These are phyloP conservation scores for Beta lomatogona DNA, from an alignment of 179 eudicot genomes.

Conservation along the genomic window DNA sequence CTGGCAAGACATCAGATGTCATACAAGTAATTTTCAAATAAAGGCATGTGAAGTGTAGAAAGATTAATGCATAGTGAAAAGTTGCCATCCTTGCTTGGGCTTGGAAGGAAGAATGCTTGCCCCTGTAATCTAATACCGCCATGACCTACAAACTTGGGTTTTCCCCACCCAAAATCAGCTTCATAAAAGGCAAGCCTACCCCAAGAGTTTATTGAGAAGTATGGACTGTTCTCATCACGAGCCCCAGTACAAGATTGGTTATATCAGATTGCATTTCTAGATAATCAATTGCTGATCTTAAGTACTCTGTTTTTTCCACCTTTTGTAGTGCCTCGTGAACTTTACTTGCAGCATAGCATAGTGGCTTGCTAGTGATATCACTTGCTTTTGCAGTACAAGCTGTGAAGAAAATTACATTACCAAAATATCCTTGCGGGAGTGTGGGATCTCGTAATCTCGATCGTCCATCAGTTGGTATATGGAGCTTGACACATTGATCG, in stretches of 20 bases:
- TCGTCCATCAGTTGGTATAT: slow-evolving; percentile 51
- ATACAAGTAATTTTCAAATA: slow-evolving; percentile 42
- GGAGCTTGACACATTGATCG: slow-evolving; percentile 46
- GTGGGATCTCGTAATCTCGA: slow-evolving; percentile 31
- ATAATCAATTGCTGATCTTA: slow-evolving; percentile 53
- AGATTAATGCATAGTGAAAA: slow-evolving; percentile 35
- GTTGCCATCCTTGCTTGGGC: slow-evolving; percentile 36
- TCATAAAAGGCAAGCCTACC: slow-evolving; percentile 40
- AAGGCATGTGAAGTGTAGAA: slow-evolving; percentile 39
- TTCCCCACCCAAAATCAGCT: slow-evolving; percentile 62
- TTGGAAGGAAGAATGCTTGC: slow-evolving; percentile 34
- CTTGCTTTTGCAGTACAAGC: slow-evolving; percentile 39
- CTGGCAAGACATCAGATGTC: background rate
- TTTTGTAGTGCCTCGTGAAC: slow-evolving; percentile 33
- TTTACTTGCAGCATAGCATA: slow-evolving; percentile 32
- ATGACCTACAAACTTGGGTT: slow-evolving; percentile 47
- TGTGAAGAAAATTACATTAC: slow-evolving; percentile 44
- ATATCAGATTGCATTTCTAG: slow-evolving; percentile 42
- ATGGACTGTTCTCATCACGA: slow-evolving; percentile 34
- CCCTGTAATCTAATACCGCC: slow-evolving; percentile 47
- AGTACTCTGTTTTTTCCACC: slow-evolving; percentile 39
- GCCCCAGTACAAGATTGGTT: slow-evolving; percentile 31
- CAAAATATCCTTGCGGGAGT: slow-evolving; percentile 43
- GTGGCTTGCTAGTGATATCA: slow-evolving; percentile 35
- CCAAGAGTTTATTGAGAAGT: slow-evolving; percentile 52